These are phyloP conservation scores for Calonectria henricotiae DNA, from an alignment of 2,329 filamentous ascomycete species.

Conservation along the genomic window DNA sequence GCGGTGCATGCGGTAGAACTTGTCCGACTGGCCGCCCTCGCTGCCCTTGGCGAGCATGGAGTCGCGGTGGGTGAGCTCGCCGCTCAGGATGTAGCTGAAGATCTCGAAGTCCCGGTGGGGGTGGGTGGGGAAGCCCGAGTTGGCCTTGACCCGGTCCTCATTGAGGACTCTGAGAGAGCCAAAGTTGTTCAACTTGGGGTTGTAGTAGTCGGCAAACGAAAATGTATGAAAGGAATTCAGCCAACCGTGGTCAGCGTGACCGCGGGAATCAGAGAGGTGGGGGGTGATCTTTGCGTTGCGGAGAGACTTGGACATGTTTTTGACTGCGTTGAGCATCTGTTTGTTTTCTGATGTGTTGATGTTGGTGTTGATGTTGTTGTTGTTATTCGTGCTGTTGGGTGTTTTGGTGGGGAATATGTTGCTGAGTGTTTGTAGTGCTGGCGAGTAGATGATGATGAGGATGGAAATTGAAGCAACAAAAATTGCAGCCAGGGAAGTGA, in stretches of 20 bases:
- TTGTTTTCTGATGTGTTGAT: slow-evolving; percentile 32
- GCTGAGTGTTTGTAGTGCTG: slow-evolving; percentile 44
- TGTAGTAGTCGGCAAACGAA: slow-evolving; percentile 82
- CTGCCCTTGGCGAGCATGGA: slow-evolving; percentile 83
- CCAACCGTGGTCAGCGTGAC: slow-evolving; percentile 89
- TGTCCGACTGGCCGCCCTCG: slow-evolving; percentile 73
- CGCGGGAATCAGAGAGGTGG: slow-evolving; percentile 80
- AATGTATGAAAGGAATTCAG: slow-evolving; percentile 91
- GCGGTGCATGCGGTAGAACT: slow-evolving; percentile 80
- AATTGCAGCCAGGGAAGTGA: slow-evolving; percentile 56
- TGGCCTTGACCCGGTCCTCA: slow-evolving; percentile 85
- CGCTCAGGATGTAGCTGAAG: slow-evolving; percentile 88
- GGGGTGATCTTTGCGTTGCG: slow-evolving; percentile 81
- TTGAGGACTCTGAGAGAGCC: slow-evolving; percentile 89
- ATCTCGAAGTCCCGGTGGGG: slow-evolving; percentile 91
- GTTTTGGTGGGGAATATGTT: slow-evolving; percentile 46
- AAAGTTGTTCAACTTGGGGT: slow-evolving; percentile 78
- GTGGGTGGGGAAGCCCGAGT: slow-evolving; percentile 87
- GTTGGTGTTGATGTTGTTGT: slow-evolving; percentile 35
- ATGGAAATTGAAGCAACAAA: slow-evolving; percentile 60
- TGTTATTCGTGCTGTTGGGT: neutral
- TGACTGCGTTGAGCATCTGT: slow-evolving; percentile 59
- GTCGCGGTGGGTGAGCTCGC: slow-evolving; percentile 90
- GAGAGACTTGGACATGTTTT: slow-evolving; percentile 75
- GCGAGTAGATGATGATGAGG: slow-evolving; percentile 55